Conservation (phyloP, 2,329 filamentous ascomycete genomes). For the Colletotrichum tropicale region DNA sequence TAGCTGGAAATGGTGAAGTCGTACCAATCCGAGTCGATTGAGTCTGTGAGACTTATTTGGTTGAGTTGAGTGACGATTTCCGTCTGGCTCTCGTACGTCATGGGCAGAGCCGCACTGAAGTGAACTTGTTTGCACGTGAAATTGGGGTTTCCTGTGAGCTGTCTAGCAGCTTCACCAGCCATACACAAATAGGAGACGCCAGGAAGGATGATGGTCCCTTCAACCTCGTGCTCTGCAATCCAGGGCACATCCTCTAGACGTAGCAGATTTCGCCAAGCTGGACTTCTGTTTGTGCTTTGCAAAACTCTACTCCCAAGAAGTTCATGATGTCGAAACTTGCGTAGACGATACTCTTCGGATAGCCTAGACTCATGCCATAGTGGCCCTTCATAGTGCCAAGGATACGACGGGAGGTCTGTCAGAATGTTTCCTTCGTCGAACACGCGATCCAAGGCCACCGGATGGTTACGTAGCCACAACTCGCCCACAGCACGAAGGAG, state of each 20-base stretch:
- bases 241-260: background rate
- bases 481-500: slow-evolving; percentile 13
- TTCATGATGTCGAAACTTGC: background rate
- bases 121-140: slow-evolving; percentile 6
- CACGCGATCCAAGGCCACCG: background rate
- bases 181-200: background rate
- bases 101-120: background rate
- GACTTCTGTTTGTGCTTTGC: background rate
- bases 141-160: background rate
- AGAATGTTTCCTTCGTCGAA: background rate
- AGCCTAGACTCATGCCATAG: background rate
- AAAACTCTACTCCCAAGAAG: background rate
- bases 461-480: slow-evolving; percentile 3
- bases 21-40: slow-evolving; percentile 7
- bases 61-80: slow-evolving; percentile 3
- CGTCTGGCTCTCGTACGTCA: background rate
- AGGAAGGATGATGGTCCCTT: background rate
- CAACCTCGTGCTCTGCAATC: background rate
- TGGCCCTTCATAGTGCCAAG: background rate
- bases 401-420: background rate
- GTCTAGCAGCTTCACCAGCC: background rate
- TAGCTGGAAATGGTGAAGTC: slow-evolving; percentile 1
- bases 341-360: background rate
- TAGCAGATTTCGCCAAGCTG: background rate
- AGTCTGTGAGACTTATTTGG: background rate